Base-by-base conservation (phyloP, 352 stramenopile species). In the Phytophthora palmivora region DNA sequence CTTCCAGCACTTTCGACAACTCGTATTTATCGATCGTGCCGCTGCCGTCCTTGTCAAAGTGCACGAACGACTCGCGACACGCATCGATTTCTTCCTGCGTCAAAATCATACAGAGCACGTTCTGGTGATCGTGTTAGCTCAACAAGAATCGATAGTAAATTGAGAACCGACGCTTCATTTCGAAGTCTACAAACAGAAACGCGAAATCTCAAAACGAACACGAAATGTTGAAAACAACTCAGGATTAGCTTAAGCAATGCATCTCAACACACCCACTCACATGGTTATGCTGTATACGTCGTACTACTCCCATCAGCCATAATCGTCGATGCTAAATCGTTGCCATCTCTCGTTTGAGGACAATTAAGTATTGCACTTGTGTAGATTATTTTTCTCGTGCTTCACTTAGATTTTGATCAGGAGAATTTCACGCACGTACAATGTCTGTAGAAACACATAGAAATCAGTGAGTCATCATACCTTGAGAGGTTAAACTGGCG, bases 21-120 rank as follows among this genome's bases (percentile, higher is more conserved):
- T 98, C 82, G 52, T 94, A 91, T 61, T 98, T 95, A 82, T 99
- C 96, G 49, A 99, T 99, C 26, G 92, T 98, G 12, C 96, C 85
- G 30, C 82, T 95, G n/a, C 86, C 79, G 69, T 98, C 97, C 63
- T 97, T 98, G 66, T 99, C 97, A 67, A 99, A 99, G 51, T 97
- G 89, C 42, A 99, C 79, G 66, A 99, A 99, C 14, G 95, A 97
- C 71, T 98, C 94, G 53, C 95, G 82, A 52, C 96, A 99, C 33
- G 86, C 92, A 48, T 98, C 94, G 66, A 98, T 98, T 75, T 98
- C 94, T 66, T 98, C 95, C 62, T 98, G 95, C 24, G 91, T 97
- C 51, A 98, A 71, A 46, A 96, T 88, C 84, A 97, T 97, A 46
- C 67, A 79, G 70, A 28, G 6, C 6, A 28, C 24, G n/a, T n/a